A percentile compares a stretch with the other conserved stretches of the same genome.
Conservation (phyloP, 2,329 filamentous ascomycete species). For the Verticillium tricorpus region DNA sequence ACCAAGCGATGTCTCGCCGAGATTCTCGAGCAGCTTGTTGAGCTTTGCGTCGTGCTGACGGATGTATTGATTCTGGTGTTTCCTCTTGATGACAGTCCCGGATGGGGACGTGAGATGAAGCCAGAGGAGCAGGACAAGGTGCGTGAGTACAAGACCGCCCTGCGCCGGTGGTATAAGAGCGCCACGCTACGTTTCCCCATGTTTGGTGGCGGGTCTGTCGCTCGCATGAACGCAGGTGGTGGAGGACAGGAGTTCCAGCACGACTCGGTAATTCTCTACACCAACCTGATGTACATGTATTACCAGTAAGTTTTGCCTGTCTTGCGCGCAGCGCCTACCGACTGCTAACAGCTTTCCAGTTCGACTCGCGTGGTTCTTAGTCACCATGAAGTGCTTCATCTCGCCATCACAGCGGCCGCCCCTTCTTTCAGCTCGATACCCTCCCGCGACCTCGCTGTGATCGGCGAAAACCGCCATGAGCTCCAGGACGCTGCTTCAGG, state of each 20-base stretch:
- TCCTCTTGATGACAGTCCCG: slow-evolving; percentile 34
- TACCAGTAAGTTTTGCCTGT: slow-evolving; percentile 36
- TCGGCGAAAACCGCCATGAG: slow-evolving; percentile 36
- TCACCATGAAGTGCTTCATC: slow-evolving; percentile 40
- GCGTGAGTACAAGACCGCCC: slow-evolving; percentile 27
- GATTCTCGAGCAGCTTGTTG: slow-evolving; percentile 40
- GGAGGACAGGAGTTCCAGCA: slow-evolving; percentile 26
- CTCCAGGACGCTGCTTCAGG: slow-evolving; percentile 39
- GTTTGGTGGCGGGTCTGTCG: slow-evolving; percentile 26
- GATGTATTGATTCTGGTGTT: slow-evolving; percentile 42
- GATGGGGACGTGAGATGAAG: slow-evolving; percentile 29
- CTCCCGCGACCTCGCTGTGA: slow-evolving; percentile 25
- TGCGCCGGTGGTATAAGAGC: slow-evolving; percentile 35
- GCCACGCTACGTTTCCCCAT: slow-evolving; percentile 32
- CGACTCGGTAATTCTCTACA: slow-evolving; percentile 39
- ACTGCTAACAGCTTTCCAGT: slow-evolving; percentile 19
- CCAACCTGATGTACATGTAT: slow-evolving; percentile 46
- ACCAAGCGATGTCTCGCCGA: slow-evolving; percentile 39
- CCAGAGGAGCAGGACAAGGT: slow-evolving; percentile 26
- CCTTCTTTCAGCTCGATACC: slow-evolving; percentile 24
- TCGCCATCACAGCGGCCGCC: slow-evolving; percentile 34
- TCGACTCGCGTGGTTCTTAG: slow-evolving; percentile 38
- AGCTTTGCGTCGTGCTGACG: slow-evolving; percentile 41
- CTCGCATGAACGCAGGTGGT: slow-evolving; percentile 17
- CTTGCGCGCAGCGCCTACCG: not conserved